phyloP scores from a whole-genome alignment of 257 asterid species.

The Catharanthus roseus region DNA sequence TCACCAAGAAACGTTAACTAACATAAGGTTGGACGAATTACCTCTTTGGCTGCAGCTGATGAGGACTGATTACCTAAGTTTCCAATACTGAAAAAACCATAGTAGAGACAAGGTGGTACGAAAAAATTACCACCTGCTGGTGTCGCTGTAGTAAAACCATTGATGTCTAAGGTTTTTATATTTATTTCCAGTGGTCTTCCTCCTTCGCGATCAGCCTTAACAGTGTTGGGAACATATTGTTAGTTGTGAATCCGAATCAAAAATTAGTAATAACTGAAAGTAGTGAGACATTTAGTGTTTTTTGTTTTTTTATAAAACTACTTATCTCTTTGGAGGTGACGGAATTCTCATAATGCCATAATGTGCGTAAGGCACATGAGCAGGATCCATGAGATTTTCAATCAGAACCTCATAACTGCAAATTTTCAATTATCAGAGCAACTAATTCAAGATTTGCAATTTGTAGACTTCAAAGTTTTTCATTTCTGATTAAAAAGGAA shows the following conservation, averaged over 20 bases:
- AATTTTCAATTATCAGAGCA: slow-evolving; percentile 6
- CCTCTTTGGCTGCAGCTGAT: slow-evolving; percentile 39
- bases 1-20: background rate
- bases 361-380: slow-evolving; percentile 95
- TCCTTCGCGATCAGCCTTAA: slow-evolving; percentile 86
- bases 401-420: slow-evolving; percentile 77
- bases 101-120: slow-evolving; percentile 61
- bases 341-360: slow-evolving; percentile 60
- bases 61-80: slow-evolving; percentile 26
- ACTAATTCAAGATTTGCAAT: background rate
- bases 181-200: slow-evolving; percentile 64
- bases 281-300: slow-evolving; percentile 8
- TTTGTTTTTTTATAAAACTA: slow-evolving; percentile 22
- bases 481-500: background rate
- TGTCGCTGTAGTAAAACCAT: slow-evolving; percentile 54
- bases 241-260: slow-evolving; percentile 19
- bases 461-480: background rate
- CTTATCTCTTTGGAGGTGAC: slow-evolving; percentile 69
- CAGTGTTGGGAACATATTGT: slow-evolving; percentile 46
- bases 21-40: slow-evolving; percentile 13
- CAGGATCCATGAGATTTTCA: slow-evolving; percentile 97
- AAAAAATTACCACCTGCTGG: slow-evolving; percentile 32
- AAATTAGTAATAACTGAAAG: background rate
- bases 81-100: slow-evolving; percentile 40
- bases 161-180: slow-evolving; percentile 38